phyloP scores from a whole-genome alignment of 2,329 filamentous ascomycete genomes.

The Penicillium verrucosum region DNA sequence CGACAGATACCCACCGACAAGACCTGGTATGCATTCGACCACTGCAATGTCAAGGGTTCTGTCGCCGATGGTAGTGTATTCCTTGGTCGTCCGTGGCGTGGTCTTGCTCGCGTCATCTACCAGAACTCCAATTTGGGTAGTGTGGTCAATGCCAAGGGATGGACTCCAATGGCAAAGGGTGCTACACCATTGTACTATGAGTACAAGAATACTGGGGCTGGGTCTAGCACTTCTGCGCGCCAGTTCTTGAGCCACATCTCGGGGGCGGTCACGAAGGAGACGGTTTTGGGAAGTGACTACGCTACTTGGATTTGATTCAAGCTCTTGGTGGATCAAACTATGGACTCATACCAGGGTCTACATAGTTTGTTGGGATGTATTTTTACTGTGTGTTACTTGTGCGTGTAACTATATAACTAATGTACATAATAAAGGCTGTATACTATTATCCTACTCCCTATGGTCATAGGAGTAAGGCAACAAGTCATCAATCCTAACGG shows the following conservation, averaged over 20 bases:
- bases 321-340: background rate
- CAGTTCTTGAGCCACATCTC: conserved; percentile 23
- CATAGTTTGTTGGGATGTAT: background rate
- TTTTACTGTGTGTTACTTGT: background rate
- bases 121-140: conserved; percentile 29
- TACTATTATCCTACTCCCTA: background rate
- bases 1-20: conserved; percentile 24
- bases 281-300: conserved; percentile 24
- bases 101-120: conserved; percentile 35
- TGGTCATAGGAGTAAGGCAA: background rate
- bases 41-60: conserved; percentile 25
- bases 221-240: conserved; percentile 20
- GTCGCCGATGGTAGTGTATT: conserved; percentile 27
- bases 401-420: too few relatives aligned
- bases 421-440: background rate
- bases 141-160: conserved; percentile 32
- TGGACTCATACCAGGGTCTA: too few relatives aligned
- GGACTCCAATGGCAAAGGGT: conserved; percentile 31
- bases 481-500: background rate
- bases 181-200: conserved; percentile 35
- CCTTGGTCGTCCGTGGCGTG: conserved; percentile 35
- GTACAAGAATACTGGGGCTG: conserved; percentile 27
- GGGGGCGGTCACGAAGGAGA: conserved; percentile 26
- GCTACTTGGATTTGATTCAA: conserved; percentile 20
- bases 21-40: conserved; percentile 33